Evolutionary conservation across 2,329 filamentous ascomycete species (phyloP), one percentile per base, ranked within the genome.

Genomic region (Penicillium verrucosum): DNA sequence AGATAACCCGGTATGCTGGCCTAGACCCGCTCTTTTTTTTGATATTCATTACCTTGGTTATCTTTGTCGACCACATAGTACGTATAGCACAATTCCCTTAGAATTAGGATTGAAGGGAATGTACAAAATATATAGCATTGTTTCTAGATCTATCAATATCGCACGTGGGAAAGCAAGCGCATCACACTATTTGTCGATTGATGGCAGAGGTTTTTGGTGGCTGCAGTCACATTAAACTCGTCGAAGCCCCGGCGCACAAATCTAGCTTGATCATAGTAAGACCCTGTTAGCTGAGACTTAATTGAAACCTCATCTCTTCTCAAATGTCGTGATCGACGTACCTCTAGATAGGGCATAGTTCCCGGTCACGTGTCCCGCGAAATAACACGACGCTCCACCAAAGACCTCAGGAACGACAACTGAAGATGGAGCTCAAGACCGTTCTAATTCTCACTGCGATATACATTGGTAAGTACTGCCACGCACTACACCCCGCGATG

Each of bases 341-440:
- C 12, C 44, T 49, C 38, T 34, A 29, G 25, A 43, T 37, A 30
- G 45, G 52, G 52, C 29, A 59, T 59, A 59, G 47, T 56, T 32
- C 18, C 11, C n/a, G 29, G 23, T 53, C 57, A 59, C 57, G 54
- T 59, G 57, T 11, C 27, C 4, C 4, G 25, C 30, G 11, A 43
- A 37, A 46, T 46, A 46, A 37, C 36, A 41, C 50, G 18, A 34
- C 45, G 47, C 53, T 59, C 60, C 55, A 57, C 60, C 38, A 42
- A 51, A 32, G 14, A 49, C 29, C 50, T 9, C 40, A 23, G 27
- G 36, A 36, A 51, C 41, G 54, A 58, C 58, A 49, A 45, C 38
- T 57, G 56, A 66, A 50, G 45, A 66, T 66, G 64, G 61, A 66
- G 54, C 55, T 64, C 42, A 59, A 57, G 34, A 65, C 61, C 45